Conservation (phyloP, 129 eudicot genomes). For the sunflower (Helianthus annuus) region DNA sequence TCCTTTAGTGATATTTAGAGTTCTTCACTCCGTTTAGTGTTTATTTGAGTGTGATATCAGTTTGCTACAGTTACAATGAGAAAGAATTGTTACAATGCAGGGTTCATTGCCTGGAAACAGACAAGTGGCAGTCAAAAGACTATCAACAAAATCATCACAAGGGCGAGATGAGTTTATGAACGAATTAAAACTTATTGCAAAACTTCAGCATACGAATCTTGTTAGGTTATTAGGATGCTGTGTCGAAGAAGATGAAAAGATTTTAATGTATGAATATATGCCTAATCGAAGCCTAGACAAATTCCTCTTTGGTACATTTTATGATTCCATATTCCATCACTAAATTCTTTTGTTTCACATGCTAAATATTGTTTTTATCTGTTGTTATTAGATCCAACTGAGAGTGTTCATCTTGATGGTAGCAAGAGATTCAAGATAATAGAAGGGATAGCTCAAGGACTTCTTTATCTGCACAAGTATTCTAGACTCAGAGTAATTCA, state of each 20-base stretch:
- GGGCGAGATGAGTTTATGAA: constrained; percentile 42
- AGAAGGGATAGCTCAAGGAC: constrained; percentile 45
- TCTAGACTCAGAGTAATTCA: constrained; percentile 47
- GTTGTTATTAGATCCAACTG: constrained; percentile 23
- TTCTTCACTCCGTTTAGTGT: too few species aligned
- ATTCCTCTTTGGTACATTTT: constrained; percentile 35
- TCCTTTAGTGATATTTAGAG: too few species aligned
- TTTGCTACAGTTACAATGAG: background rate
- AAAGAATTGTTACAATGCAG: constrained; percentile 20
- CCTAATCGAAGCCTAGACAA: constrained; percentile 41
- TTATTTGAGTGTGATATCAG: too few species aligned
- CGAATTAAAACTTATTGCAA: constrained; percentile 42
- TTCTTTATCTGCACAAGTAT: constrained; percentile 40
- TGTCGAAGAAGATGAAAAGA: constrained; percentile 36
- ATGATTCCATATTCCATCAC: background rate
- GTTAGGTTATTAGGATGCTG: constrained; percentile 39
- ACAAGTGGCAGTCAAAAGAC: constrained; percentile 37
- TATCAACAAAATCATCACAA: constrained; percentile 41
- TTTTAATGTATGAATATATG: constrained; percentile 38
- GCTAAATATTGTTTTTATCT: background rate
- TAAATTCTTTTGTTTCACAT: background rate
- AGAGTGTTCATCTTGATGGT: constrained; percentile 33
- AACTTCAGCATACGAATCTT: constrained; percentile 42
- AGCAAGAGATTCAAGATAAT: constrained; percentile 27
- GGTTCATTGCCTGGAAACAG: constrained; percentile 37